Percentiles rank a stretch among this genome's conserved stretches.
Evolutionary conservation across 805 yeast species (phyloP).

Genomic region (Brettanomyces sp.): DNA sequence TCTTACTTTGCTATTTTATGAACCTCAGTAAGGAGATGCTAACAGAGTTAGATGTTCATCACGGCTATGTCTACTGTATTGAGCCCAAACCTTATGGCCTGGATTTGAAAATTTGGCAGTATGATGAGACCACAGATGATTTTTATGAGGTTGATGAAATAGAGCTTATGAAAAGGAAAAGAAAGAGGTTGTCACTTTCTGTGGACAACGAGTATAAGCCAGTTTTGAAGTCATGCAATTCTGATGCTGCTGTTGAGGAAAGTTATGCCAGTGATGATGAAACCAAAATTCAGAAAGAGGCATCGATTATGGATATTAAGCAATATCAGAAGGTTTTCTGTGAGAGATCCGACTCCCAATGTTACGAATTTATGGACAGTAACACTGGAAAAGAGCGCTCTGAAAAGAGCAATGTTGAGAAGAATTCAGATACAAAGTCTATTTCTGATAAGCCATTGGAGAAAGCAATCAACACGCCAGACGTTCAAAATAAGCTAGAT

Average conservation of each 20-base stretch:
- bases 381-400: background rate
- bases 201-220: constrained; percentile 15
- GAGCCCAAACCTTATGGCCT: constrained; percentile 31
- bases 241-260: constrained; percentile 9
- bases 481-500: background rate
- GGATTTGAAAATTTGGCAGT: constrained; percentile 29
- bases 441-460: no score
- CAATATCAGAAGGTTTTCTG: constrained; percentile 9
- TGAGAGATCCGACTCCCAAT: constrained; percentile 23
- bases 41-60: constrained; percentile 29
- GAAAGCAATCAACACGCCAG: background rate
- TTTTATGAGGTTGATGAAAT: constrained; percentile 30
- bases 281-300: constrained; percentile 2
- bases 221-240: constrained; percentile 6
- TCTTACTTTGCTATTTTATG: constrained; percentile 28
- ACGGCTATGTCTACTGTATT: constrained; percentile 26
- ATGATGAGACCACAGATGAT: constrained; percentile 25
- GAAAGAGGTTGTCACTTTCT: constrained; percentile 22
- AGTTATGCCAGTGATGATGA: constrained; percentile 4
- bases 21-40: constrained; percentile 27
- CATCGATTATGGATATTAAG: constrained; percentile 2
- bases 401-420: no score
- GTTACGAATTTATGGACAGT: constrained; percentile 20
- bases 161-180: constrained; percentile 25
- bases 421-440: no score